Percentiles rank a stretch among this genome's conserved stretches.
These are phyloP conservation scores for Erysimum cheiri DNA, from an alignment of 441 rosid genomes.

Conservation along the genomic window DNA sequence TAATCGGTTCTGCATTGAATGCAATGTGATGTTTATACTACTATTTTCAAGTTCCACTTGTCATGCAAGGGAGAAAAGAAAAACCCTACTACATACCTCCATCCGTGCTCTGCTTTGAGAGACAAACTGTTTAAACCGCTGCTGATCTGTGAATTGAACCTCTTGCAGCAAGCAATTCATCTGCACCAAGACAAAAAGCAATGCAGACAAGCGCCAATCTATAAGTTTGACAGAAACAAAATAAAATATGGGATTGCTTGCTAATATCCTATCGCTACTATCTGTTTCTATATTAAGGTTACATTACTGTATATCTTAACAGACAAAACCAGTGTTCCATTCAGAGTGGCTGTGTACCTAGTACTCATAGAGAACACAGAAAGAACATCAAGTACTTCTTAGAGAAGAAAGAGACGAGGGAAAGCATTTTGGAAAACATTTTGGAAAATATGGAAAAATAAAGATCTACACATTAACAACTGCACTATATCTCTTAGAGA, in stretches of 20 bases:
- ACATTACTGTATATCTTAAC: not conserved
- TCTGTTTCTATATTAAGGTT: slow-evolving; percentile 13
- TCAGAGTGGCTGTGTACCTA: slow-evolving; percentile 2
- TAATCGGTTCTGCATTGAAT: slow-evolving; percentile 64
- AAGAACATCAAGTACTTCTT: slow-evolving; percentile 4
- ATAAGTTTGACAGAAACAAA: slow-evolving; percentile 16
- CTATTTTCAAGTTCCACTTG: slow-evolving; percentile 5
- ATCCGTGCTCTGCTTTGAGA: slow-evolving; percentile 91
- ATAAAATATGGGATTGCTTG: not conserved
- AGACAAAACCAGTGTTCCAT: slow-evolving; percentile 19
- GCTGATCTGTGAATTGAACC: slow-evolving; percentile 89
- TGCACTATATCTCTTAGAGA: not conserved
- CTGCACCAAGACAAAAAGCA: slow-evolving; percentile 45
- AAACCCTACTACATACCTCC: slow-evolving; percentile 63
- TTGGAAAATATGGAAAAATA: not conserved
- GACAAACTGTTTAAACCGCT: slow-evolving; percentile 92
- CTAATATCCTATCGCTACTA: not conserved
- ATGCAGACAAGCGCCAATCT: not conserved
- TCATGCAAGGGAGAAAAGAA: slow-evolving; percentile 23
- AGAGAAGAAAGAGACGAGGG: slow-evolving; percentile 14
- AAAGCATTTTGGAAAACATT: not conserved
- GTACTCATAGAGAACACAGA: slow-evolving; percentile 7
- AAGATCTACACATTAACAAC: not conserved
- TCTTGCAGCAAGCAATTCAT: slow-evolving; percentile 84
- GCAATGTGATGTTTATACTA: slow-evolving; percentile 16